A percentile compares a stretch with the other conserved stretches of the same genome.
These are phyloP conservation scores for Beta vulgaris DNA, from an alignment of 148 eudicot genomes.

Conservation along the genomic window DNA sequence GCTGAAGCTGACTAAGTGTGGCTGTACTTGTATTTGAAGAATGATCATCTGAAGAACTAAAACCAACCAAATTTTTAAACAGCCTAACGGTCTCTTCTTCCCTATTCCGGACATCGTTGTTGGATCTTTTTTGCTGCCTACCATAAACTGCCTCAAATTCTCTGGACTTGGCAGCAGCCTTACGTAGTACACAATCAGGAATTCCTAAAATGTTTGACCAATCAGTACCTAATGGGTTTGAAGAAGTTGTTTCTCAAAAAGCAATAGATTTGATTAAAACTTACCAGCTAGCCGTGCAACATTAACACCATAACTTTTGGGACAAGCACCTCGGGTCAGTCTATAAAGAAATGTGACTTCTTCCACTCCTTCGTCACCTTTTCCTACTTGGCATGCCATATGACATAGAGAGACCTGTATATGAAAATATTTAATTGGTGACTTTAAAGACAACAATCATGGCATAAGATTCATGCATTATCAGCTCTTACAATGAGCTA, in stretches of 20 bases:
- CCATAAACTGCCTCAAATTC: conserved; percentile 83
- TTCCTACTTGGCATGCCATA: conserved; percentile 92
- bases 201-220: conserved; percentile 56
- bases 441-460: background rate
- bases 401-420: conserved; percentile 83
- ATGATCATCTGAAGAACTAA: conserved; percentile 20
- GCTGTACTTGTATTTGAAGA: conserved; percentile 20
- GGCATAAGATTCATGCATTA: background rate
- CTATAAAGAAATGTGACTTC: conserved; percentile 94
- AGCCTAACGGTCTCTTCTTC: conserved; percentile 32
- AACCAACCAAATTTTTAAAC: conserved; percentile 35
- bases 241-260: background rate
- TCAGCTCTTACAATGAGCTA: background rate
- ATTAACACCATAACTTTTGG: conserved; percentile 97
- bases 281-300: conserved; percentile 91
- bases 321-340: conserved; percentile 84
- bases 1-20: conserved; percentile 55
- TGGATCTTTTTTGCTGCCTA: conserved; percentile 25
- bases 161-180: conserved; percentile 73
- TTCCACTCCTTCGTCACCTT: conserved; percentile 60
- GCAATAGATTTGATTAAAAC: background rate
- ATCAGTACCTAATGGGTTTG: too few relatives aligned
- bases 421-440: background rate
- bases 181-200: conserved; percentile 65
- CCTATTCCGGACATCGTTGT: conserved; percentile 18